A percentile compares a stretch with the other conserved stretches of the same genome.
Evolutionary conservation across 495 filamentous ascomycete species (phyloP).

Genomic region (Talaromyces proteolyticus): DNA sequence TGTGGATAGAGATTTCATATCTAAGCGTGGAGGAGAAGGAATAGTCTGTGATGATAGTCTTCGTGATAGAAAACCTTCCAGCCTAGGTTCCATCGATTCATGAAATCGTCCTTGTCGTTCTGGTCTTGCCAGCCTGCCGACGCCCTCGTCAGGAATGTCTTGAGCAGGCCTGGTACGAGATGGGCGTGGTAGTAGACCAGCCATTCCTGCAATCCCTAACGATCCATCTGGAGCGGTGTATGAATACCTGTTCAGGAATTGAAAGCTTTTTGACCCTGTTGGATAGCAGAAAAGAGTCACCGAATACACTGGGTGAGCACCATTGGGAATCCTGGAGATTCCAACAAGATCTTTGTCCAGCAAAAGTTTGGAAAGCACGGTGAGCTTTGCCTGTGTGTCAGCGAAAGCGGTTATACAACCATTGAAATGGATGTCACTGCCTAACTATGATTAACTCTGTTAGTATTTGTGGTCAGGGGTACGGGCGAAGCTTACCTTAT

Average conservation of each 20-base stretch:
- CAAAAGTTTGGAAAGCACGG: slow-evolving; percentile 21
- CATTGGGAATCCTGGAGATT: slow-evolving; percentile 16
- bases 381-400: slow-evolving; percentile 23
- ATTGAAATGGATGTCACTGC: slow-evolving; percentile 11
- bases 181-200: neutral
- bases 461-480: neutral
- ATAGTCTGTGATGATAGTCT: neutral
- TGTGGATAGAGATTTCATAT: neutral
- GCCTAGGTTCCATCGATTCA: neutral
- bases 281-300: slow-evolving; percentile 23
- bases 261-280: slow-evolving; percentile 15
- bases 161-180: neutral
- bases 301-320: neutral
- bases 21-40: neutral
- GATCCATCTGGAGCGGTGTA: slow-evolving; percentile 9
- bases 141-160: neutral
- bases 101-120: slow-evolving; percentile 3
- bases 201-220: slow-evolving; percentile 16
- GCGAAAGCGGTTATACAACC: slow-evolving; percentile 32
- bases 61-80: neutral
- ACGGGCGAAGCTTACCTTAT: slow-evolving; percentile 20
- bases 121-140: slow-evolving; percentile 2
- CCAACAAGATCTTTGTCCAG: slow-evolving; percentile 14
- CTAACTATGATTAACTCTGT: slow-evolving; percentile 3
- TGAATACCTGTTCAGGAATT: slow-evolving; percentile 8